Evolutionary conservation across 441 rosid species (phyloP).

Genomic region (Populus hybrid): DNA sequence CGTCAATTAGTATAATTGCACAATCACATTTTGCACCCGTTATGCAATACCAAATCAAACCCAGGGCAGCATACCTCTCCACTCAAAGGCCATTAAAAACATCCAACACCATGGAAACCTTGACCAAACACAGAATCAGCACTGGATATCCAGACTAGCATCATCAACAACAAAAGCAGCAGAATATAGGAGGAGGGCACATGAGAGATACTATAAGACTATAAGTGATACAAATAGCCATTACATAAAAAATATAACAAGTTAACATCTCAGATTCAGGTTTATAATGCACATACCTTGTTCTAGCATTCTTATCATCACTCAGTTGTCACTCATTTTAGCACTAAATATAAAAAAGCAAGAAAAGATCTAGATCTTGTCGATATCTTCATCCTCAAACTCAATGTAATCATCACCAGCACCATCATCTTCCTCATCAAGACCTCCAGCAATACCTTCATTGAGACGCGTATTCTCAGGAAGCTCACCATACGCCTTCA

Average conservation of each 20-base stretch:
- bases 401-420: conserved; percentile 62
- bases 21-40: too few species aligned
- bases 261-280: conserved; percentile 20
- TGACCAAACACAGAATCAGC: not conserved
- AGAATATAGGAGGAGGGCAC: not conserved
- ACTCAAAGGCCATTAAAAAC: too few species aligned
- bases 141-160: too few species aligned
- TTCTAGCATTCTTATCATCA: conserved; percentile 16
- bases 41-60: too few species aligned
- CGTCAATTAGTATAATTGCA: too few species aligned
- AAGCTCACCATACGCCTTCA: conserved; percentile 76
- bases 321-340: conserved; percentile 13
- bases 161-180: not conserved
- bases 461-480: conserved; percentile 73
- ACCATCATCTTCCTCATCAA: conserved; percentile 74
- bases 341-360: conserved; percentile 17
- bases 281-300: conserved; percentile 13
- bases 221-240: conserved; percentile 4
- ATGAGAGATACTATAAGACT: not conserved
- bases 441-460: conserved; percentile 70
- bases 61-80: too few species aligned
- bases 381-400: conserved; percentile 81
- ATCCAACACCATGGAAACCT: not conserved
- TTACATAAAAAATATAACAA: conserved; percentile 18
- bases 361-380: conserved; percentile 45